Evolutionary conservation across 495 filamentous ascomycete genomes (phyloP), one percentile per base, ranked within the genome.

Genomic region (Penicillium paxilli): DNA sequence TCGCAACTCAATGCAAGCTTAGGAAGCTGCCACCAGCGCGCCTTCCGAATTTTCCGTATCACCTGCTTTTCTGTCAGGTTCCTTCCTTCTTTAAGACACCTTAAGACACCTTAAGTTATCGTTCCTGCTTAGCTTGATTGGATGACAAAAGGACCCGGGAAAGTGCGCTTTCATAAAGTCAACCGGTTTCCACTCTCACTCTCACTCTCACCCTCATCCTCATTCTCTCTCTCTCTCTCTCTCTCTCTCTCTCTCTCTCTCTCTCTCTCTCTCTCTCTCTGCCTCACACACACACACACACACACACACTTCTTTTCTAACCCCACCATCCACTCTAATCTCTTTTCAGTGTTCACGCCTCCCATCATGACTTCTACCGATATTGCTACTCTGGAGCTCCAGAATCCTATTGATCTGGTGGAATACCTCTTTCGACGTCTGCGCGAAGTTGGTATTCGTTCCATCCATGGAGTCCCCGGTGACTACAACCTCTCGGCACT

Each of bases 401-500:
- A 79, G 56, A 72, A 78, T 22, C 83, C 83, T 20, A 63, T 86
- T 11, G 77, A 83, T 55, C 65, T 84, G 9, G 77, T 76, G 22
- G 82, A 86, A 52, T 89, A 87, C 58, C 75, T 89, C 23, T 87
- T 85, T 64, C 74, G 72, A 21, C 78, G 85, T 49, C 75, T 89
- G n/a, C 74, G 79, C 52, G 69, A 87, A 67, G 79, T 87, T 22
- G 83, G 85, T 11, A 69, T 85, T 28, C 72, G 79, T 33, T 75
- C 82, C 8, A 71, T 88, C 23, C 84, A 88, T 62, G 87, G 87
- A 40, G 76, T 89, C 24, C 86, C 86, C 0, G 86, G 86, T 20
- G 77, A 80, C 45, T 80, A 75, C 59, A 79, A 80, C 25, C 72
- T 82, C 16, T 62, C 76, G 19, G 79, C 84, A 16, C 68, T 90